phyloP scores from a whole-genome alignment of 805 yeast species.

The Nakazawaea populi region DNA sequence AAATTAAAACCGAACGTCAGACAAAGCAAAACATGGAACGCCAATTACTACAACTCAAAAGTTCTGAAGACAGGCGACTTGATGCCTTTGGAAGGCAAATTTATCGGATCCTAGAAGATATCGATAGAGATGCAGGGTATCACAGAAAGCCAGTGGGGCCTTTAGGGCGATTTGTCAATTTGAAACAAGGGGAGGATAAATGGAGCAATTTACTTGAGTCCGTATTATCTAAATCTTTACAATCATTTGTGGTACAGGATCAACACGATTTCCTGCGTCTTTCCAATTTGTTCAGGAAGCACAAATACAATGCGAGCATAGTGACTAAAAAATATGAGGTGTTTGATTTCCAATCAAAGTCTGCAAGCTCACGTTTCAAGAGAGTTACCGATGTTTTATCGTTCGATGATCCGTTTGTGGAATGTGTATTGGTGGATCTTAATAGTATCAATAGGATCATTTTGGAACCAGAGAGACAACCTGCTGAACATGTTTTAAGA shows the following conservation, averaged over 20 bases:
- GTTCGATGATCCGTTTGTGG: constrained; percentile 47
- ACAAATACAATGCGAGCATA: constrained; percentile 31
- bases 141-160: constrained; percentile 71
- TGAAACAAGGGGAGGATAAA: constrained; percentile 45
- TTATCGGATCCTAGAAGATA: constrained; percentile 33
- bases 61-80: constrained; percentile 27
- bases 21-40: constrained; percentile 24
- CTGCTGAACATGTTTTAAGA: constrained; percentile 42
- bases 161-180: constrained; percentile 52
- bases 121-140: constrained; percentile 33
- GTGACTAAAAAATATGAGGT: constrained; percentile 49
- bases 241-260: constrained; percentile 63
- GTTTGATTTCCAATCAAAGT: constrained; percentile 39
- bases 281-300: constrained; percentile 25
- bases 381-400: constrained; percentile 59
- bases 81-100: constrained; percentile 49
- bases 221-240: constrained; percentile 39
- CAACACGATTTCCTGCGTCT: constrained; percentile 50
- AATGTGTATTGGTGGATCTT: constrained; percentile 59
- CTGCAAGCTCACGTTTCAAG: constrained; percentile 19
- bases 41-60: constrained; percentile 16
- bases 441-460: constrained; percentile 53
- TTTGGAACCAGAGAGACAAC: constrained; percentile 42
- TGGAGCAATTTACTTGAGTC: constrained; percentile 63
- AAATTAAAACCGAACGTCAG: constrained; percentile 14